These are phyloP conservation scores for Exophiala dermatitidis DNA, from an alignment of 2,329 filamentous ascomycete genomes.

Conservation along the genomic window DNA sequence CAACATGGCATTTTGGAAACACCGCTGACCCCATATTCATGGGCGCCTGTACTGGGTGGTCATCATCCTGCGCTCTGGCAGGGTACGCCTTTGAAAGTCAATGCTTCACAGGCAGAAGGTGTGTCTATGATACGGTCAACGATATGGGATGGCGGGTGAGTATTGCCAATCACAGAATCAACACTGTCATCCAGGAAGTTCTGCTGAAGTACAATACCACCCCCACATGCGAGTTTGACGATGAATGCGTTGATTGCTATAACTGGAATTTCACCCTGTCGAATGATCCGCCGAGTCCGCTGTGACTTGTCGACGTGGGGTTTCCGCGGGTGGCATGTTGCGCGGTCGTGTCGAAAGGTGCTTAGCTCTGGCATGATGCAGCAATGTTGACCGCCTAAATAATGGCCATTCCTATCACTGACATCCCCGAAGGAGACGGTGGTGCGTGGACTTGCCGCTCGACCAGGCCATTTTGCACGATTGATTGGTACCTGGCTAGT, in stretches of 20 bases:
- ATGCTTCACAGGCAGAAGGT: constrained; percentile 21
- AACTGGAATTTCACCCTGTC: constrained; percentile 17
- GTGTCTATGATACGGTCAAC: constrained; percentile 22
- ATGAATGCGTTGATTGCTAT: constrained; percentile 23
- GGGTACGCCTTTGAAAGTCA: constrained; percentile 24
- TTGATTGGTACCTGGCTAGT: no score
- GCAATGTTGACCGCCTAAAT: not conserved
- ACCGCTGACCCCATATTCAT: constrained; percentile 24
- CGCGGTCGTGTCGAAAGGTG: no score
- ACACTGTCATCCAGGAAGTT: constrained; percentile 22
- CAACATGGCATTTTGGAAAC: constrained; percentile 22
- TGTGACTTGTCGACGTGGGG: no score
- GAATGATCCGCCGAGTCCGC: not conserved
- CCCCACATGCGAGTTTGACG: constrained; percentile 18
- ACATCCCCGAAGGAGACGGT: not conserved
- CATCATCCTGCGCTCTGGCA: constrained; percentile 16
- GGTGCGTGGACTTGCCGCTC: no score
- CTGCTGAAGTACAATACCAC: constrained; percentile 21
- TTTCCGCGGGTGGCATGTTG: no score
- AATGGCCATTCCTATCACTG: not conserved
- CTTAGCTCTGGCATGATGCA: no score
- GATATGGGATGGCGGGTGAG: constrained; percentile 23
- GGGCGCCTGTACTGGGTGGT: constrained; percentile 23
- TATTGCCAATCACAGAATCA: constrained; percentile 23
- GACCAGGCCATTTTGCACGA: no score